Percentiles rank a stretch among this genome's conserved stretches.
These are phyloP conservation scores for Hymenoscyphus repandus DNA, from an alignment of 2,329 filamentous ascomycete species.

Conservation along the genomic window DNA sequence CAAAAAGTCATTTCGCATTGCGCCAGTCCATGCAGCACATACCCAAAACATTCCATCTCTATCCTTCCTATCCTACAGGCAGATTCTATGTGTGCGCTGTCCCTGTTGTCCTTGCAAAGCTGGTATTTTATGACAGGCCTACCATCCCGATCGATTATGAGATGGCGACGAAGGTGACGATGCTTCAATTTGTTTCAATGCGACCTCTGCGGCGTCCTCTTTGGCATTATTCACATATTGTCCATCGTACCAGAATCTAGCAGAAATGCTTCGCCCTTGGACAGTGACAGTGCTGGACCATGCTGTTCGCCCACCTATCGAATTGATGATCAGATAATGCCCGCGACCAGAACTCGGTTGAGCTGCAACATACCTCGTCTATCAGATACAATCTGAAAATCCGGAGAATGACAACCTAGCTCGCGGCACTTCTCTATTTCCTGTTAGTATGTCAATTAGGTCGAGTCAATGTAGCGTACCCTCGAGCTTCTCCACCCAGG, in stretches of 20 bases:
- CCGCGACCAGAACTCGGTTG: background rate
- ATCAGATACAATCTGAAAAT: conserved; percentile 69
- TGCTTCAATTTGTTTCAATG: conserved; percentile 51
- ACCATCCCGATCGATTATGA: conserved; percentile 36
- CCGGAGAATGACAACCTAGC: conserved; percentile 47
- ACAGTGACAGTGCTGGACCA: conserved; percentile 83
- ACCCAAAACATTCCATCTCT: conserved; percentile 21
- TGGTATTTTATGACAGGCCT: conserved; percentile 19
- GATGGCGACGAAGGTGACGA: conserved; percentile 39
- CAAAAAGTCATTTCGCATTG: conserved; percentile 24
- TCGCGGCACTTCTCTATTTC: conserved; percentile 52
- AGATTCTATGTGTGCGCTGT: conserved; percentile 13
- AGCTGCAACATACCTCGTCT: conserved; percentile 54
- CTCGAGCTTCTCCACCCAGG: conserved; percentile 36
- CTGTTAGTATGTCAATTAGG: conserved; percentile 21
- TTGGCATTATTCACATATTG: conserved; percentile 81
- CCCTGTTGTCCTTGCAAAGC: conserved; percentile 5
- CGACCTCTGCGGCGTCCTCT: conserved; percentile 87
- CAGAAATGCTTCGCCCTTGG: conserved; percentile 57
- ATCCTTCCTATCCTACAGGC: conserved; percentile 27
- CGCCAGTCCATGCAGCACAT: conserved; percentile 28
- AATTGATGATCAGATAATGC: conserved; percentile 25
- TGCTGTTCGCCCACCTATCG: conserved; percentile 75
- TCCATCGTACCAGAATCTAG: conserved; percentile 88
- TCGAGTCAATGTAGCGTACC: conserved; percentile 27